Evolutionary conservation across 768 basidiomycete species (phyloP).

Genomic region (Austroboletus festivus): DNA sequence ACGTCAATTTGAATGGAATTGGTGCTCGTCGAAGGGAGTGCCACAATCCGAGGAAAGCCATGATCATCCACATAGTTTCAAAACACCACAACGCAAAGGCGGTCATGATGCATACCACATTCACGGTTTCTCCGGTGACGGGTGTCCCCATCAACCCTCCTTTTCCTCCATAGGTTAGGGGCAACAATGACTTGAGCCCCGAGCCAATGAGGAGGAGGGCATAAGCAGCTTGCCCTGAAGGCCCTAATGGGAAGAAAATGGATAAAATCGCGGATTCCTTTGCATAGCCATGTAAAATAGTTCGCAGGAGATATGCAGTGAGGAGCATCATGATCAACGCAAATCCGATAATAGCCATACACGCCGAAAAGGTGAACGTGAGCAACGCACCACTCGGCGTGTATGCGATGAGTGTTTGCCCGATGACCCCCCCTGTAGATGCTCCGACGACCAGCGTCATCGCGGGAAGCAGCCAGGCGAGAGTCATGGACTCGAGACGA

Average conservation of each 20-base stretch:
- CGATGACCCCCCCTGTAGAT: slow-evolving; percentile 62
- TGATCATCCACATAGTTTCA: slow-evolving; percentile 61
- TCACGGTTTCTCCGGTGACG: slow-evolving; percentile 38
- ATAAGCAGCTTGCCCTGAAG: slow-evolving; percentile 65
- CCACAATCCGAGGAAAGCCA: slow-evolving; percentile 49
- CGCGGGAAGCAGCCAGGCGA: slow-evolving; percentile 73
- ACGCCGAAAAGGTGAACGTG: slow-evolving; percentile 52
- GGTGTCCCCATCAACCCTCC: slow-evolving; percentile 34
- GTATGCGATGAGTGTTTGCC: slow-evolving; percentile 43
- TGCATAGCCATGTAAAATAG: slow-evolving; percentile 55
- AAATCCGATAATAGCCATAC: slow-evolving; percentile 55
- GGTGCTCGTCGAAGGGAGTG: slow-evolving; percentile 38
- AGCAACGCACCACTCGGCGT: slow-evolving; percentile 49
- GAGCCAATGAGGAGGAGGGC: slow-evolving; percentile 55
- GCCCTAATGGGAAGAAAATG: slow-evolving; percentile 72
- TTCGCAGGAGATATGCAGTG: slow-evolving; percentile 57
- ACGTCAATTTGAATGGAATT: slow-evolving; percentile 53
- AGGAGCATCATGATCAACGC: slow-evolving; percentile 64
- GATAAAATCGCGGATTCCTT: slow-evolving; percentile 48
- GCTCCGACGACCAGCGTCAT: slow-evolving; percentile 71
- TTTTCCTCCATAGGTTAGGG: slow-evolving; percentile 32
- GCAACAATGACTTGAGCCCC: slow-evolving; percentile 38
- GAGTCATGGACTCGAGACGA: slow-evolving; percentile 51
- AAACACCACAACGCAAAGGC: slow-evolving; percentile 60
- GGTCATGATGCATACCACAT: slow-evolving; percentile 44